phyloP scores from a whole-genome alignment of 305 asterid genomes.

The Solanum hybrid region DNA sequence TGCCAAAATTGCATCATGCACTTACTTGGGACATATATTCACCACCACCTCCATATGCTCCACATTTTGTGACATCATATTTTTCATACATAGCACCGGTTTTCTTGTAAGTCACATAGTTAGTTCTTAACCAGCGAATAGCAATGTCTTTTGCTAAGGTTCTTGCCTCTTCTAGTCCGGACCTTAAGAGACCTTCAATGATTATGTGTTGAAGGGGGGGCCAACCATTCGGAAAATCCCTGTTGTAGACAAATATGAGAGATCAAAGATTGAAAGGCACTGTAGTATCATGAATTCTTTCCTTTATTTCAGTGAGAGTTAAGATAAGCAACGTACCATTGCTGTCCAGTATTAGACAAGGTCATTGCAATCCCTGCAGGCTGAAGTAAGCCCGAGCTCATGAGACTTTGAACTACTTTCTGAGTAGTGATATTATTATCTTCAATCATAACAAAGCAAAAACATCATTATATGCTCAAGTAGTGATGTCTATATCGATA shows the following conservation, averaged over 20 bases:
- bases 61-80: slow-evolving; percentile 68
- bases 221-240: slow-evolving; percentile 98
- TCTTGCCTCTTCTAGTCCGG: slow-evolving; percentile 40
- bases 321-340: slow-evolving; percentile 41
- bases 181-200: slow-evolving; percentile 60
- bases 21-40: slow-evolving; percentile 90
- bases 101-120: slow-evolving; percentile 51
- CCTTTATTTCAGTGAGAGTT: not conserved
- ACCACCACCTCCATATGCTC: slow-evolving; percentile 77
- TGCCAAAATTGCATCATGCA: not conserved
- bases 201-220: slow-evolving; percentile 93
- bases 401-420: slow-evolving; percentile 47
- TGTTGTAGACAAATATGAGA: slow-evolving; percentile 11
- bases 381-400: slow-evolving; percentile 47
- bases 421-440: slow-evolving; percentile 41
- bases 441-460: slow-evolving; percentile 10
- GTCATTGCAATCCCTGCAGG: slow-evolving; percentile 77
- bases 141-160: slow-evolving; percentile 51
- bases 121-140: slow-evolving; percentile 68
- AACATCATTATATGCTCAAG: slow-evolving; percentile 1
- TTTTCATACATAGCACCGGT: slow-evolving; percentile 86
- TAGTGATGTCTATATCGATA: not conserved
- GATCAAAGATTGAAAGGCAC: not conserved
- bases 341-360: slow-evolving; percentile 67
- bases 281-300: not conserved